Conservation (phyloP, 78 protist species). For the Dictyostelium capitatum region DNA sequence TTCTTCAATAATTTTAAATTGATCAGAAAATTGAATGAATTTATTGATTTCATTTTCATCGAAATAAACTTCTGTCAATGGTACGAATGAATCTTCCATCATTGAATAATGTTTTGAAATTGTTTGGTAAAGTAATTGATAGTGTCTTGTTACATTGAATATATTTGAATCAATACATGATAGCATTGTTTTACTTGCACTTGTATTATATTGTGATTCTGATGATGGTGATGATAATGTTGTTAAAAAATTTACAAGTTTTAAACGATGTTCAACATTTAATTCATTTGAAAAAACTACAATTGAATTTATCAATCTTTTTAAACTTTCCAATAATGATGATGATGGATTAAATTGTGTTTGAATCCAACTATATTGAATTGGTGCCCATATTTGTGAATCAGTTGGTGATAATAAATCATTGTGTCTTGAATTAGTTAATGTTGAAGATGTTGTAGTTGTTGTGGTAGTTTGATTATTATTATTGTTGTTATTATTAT, state of each 20-base stretch:
- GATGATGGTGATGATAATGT: constrained; percentile 23
- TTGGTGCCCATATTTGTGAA: constrained; percentile 13
- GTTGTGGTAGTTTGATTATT: neutral
- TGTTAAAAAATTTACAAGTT: neutral
- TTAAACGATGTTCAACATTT: constrained; percentile 27
- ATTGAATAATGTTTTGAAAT: constrained; percentile 49
- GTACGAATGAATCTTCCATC: constrained; percentile 46
- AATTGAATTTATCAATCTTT: constrained; percentile 10
- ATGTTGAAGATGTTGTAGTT: neutral
- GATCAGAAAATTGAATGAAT: constrained; percentile 2
- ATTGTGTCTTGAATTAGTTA: neutral
- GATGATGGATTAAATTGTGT: constrained; percentile 35
- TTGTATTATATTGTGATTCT: constrained; percentile 17
- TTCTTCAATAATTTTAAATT: constrained; percentile 20
- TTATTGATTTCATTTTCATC: constrained; percentile 58
- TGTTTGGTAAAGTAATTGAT: constrained; percentile 37
- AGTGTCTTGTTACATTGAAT: constrained; percentile 41
- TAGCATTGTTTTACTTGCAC: neutral
- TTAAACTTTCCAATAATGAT: constrained; percentile 23
- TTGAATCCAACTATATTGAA: constrained; percentile 23
- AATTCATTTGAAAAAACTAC: constrained; percentile 38
- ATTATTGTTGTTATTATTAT: neutral
- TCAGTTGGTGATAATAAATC: constrained; percentile 12
- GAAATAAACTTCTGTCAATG: constrained; percentile 33
- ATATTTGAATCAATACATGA: neutral